Evolutionary conservation across 179 eudicot genomes (phyloP).

Genomic region (Dionaea muscipula): DNA sequence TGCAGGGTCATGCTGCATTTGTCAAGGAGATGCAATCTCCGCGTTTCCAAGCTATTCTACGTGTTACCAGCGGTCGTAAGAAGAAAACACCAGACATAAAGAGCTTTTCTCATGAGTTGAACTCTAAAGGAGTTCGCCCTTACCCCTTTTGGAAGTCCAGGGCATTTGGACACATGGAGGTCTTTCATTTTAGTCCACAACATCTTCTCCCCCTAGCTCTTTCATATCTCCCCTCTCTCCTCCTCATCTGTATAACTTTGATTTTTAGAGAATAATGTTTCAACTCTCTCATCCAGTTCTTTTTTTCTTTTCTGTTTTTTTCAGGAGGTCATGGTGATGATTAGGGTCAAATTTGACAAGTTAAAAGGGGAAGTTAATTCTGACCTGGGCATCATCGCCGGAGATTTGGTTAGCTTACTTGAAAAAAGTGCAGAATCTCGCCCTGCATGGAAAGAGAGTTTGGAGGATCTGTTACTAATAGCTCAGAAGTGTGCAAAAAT

Average conservation of each 20-base stretch:
- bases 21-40: slow-evolving; percentile 94
- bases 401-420: slow-evolving; percentile 67
- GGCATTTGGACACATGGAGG: slow-evolving; percentile 76
- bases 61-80: slow-evolving; percentile 74
- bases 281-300: background rate
- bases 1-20: slow-evolving; percentile 63
- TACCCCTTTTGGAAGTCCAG: slow-evolving; percentile 78
- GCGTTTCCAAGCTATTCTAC: slow-evolving; percentile 78
- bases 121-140: slow-evolving; percentile 93
- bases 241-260: too few relatives aligned
- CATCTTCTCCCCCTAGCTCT: background rate
- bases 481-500: slow-evolving; percentile 80
- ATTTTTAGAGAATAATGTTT: background rate
- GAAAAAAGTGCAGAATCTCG: slow-evolving; percentile 43
- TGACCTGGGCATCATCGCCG: slow-evolving; percentile 89
- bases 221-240: slow-evolving; percentile 3
- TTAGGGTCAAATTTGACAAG: slow-evolving; percentile 76
- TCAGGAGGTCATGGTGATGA: slow-evolving; percentile 79
- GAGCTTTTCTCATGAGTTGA: slow-evolving; percentile 96
- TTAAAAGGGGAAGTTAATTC: slow-evolving; percentile 82
- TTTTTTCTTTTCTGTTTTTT: slow-evolving; percentile 6
- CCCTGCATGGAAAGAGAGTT: slow-evolving; percentile 56
- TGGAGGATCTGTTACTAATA: slow-evolving; percentile 72
- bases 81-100: slow-evolving; percentile 70
- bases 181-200: slow-evolving; percentile 13